Conservation (phyloP, 2,329 filamentous ascomycete genomes). For the Dendryphion nanum region DNA sequence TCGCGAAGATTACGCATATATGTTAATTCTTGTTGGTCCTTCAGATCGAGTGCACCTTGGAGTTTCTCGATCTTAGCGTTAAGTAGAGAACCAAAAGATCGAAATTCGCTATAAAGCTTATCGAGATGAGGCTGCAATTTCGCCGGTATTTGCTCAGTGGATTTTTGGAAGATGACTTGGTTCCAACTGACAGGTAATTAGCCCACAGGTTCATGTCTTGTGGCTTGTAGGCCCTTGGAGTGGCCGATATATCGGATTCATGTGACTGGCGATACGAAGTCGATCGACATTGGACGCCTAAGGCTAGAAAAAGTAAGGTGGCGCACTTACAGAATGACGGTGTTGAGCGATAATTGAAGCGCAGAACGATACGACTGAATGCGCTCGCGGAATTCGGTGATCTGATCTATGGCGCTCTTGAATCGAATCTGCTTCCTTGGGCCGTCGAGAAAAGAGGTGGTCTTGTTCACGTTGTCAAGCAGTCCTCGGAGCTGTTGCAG, state of each 20-base stretch:
- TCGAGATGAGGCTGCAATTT: conserved; percentile 20
- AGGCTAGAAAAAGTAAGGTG: no score
- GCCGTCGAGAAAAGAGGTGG: conserved; percentile 14
- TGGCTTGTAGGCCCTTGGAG: no score
- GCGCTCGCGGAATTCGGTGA: conserved; percentile 16
- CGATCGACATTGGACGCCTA: no score
- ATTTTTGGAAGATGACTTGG: conserved; percentile 18
- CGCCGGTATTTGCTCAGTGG: conserved; percentile 18
- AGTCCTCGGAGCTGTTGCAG: conserved; percentile 13
- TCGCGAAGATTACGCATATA: conserved; percentile 21
- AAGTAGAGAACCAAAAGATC: conserved; percentile 13
- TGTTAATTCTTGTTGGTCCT: conserved; percentile 9
- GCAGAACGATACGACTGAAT: conserved; percentile 21
- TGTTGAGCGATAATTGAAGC: conserved; percentile 20
- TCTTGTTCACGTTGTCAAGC: conserved; percentile 17
- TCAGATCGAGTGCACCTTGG: no score
- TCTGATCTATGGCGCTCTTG: conserved; percentile 16
- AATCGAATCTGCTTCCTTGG: conserved; percentile 18
- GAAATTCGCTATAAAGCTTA: conserved; percentile 20
- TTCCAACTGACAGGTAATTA: no score
- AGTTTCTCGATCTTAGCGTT: conserved; percentile 21
- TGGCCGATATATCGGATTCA: no score
- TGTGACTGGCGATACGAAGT: no score
- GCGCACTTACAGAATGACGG: conserved; percentile 22
- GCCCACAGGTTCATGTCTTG: no score